Base-by-base conservation (phyloP, 2,329 filamentous ascomycete species). In the Claviceps monticola region DNA sequence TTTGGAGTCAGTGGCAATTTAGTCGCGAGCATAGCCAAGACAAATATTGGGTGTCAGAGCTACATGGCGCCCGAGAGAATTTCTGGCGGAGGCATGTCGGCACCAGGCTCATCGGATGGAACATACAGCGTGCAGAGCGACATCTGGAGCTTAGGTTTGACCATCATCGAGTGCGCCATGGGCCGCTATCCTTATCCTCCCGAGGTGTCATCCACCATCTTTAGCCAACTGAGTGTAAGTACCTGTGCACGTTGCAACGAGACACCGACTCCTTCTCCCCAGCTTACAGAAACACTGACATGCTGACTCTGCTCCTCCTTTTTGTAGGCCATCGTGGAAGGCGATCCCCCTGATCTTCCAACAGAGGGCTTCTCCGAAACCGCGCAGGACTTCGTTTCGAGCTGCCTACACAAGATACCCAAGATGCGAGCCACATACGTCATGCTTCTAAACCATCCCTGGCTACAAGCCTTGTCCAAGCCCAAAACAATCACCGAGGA, bases 21-120 rank as follows among this genome's bases (percentile, higher is more conserved):
- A 23, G 93, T 98, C 21, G 91, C 93, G 23, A 95, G 89, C 71
- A 97, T 97, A 61, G 93, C 93, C 49, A 95, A 94, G 70, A 98
- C 93, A 29, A 98, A 98, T 65, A 98, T 98, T 61, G 93, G 93
- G 41, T 98, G 93, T 63, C 93, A 98, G 70, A 96, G 90, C 64
- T 98, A 98, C 71, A 98, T 98, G 93, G 93, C 93, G 0, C 93
- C 93, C 0, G 93, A 98, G 68, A 76, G 93, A 57, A 98, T 98
- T 61, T 88, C 88, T 8, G 88, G 88, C 48, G 89, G 90, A 52
- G 85, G 85, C 21, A 81, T 89, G 61, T 81, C 86, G 53, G 79
- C 84, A 55, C 76, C 82, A 17, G 79, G 82, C 53, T 78, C 78
- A 52, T 75, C 79, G 5, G 84, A 84, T 54, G 91, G 91, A 52